phyloP scores from a whole-genome alignment of 2,329 filamentous ascomycete genomes.

The Emericellopsis cladophorae region DNA sequence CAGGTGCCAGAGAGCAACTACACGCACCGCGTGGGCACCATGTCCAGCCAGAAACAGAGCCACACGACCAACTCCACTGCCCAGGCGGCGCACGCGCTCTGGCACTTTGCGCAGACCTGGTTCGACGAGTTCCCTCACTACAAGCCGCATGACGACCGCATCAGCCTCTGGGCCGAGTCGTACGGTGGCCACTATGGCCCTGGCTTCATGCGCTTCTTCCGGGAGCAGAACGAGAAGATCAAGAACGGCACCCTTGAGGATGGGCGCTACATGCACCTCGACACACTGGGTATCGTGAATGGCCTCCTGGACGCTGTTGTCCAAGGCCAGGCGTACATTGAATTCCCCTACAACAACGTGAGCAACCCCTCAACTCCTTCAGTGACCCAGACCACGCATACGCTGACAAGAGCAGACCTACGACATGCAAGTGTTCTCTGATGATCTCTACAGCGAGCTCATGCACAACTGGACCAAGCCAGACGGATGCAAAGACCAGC shows the following conservation, averaged over 20 bases:
- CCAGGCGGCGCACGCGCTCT: constrained; percentile 42
- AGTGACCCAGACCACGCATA: constrained; percentile 1
- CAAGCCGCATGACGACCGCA: constrained; percentile 36
- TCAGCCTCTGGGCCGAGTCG: constrained; percentile 56
- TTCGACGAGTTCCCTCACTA: constrained; percentile 45
- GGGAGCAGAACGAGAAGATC: constrained; percentile 47
- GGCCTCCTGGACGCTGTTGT: constrained; percentile 53
- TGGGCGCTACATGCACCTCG: constrained; percentile 38
- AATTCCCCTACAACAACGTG: constrained; percentile 49
- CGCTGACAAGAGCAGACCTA: constrained; percentile 25
- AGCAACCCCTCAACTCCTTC: constrained; percentile 1
- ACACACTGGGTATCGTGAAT: constrained; percentile 57
- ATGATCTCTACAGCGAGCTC: constrained; percentile 19
- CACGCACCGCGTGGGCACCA: constrained; percentile 21
- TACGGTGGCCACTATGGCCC: constrained; percentile 61
- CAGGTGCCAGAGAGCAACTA: constrained; percentile 19
- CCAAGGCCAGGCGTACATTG: constrained; percentile 43
- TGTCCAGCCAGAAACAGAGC: constrained; percentile 14
- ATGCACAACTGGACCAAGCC: constrained; percentile 15
- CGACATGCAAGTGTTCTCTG: constrained; percentile 42
- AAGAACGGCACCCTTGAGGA: constrained; percentile 13
- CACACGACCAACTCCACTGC: constrained; percentile 34
- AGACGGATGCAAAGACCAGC: constrained; percentile 39
- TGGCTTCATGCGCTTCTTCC: constrained; percentile 42
- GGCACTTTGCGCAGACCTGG: constrained; percentile 55